Evolutionary conservation across 169 alveolate genomes (phyloP).

Genomic region (Cryptosporidium parvum): DNA sequence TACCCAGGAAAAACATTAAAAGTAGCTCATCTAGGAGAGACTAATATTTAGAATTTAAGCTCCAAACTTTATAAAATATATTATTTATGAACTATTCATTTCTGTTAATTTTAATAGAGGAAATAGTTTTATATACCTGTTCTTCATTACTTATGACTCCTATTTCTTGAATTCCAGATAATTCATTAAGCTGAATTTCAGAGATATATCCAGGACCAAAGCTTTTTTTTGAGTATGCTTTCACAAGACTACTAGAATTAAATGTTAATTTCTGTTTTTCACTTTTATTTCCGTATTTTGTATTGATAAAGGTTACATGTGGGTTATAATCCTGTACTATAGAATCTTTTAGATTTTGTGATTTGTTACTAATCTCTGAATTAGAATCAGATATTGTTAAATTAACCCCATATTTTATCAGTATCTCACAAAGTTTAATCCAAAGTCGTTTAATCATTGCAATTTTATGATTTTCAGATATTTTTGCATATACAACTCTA

Average conservation of each 20-base stretch:
- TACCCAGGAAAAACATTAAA: slow-evolving; percentile 11
- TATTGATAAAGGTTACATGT: slow-evolving; percentile 63
- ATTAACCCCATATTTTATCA: neutral
- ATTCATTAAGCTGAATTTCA: slow-evolving; percentile 45
- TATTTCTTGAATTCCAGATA: slow-evolving; percentile 1
- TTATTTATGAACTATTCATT: neutral
- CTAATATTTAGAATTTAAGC: neutral
- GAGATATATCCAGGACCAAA: slow-evolving; percentile 64
- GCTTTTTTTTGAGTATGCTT: slow-evolving; percentile 19
- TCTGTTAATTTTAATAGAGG: neutral
- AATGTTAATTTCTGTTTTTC: slow-evolving; percentile 8
- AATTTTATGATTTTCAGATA: slow-evolving; percentile 15
- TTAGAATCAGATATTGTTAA: neutral
- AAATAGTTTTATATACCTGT: slow-evolving; percentile 15
- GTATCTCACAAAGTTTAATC: slow-evolving; percentile 26
- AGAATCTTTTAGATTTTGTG: neutral
- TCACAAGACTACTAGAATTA: slow-evolving; percentile 14
- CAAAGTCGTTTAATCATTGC: slow-evolving; percentile 35
- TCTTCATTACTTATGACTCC: neutral
- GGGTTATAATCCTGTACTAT: slow-evolving; percentile 30
- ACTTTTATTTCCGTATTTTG: slow-evolving; percentile 44
- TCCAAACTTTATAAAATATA: neutral
- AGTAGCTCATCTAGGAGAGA: slow-evolving; percentile 7
- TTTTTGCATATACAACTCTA: slow-evolving; percentile 37
- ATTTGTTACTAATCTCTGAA: neutral